phyloP scores from a whole-genome alignment of 108 stramenopile species.

The Nitzschia sp. region DNA sequence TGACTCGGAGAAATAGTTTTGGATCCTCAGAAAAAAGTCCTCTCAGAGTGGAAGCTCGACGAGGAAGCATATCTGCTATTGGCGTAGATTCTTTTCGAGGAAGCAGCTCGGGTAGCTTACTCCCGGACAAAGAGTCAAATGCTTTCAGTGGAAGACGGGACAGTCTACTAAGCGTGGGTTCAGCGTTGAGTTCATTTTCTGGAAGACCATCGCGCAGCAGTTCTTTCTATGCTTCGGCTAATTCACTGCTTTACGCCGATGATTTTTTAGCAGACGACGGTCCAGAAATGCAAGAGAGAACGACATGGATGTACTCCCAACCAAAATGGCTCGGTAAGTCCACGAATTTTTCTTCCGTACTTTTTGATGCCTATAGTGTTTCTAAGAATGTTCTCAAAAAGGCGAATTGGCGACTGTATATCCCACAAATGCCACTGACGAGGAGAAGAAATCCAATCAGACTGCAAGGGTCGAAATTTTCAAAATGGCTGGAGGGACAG shows the following conservation, averaged over 20 bases:
- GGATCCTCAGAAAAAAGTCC: background rate
- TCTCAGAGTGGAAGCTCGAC: background rate
- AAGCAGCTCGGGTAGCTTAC: background rate
- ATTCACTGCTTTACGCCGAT: background rate
- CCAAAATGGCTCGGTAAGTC: conserved; percentile 52
- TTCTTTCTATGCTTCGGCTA: background rate
- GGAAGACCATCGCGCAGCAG: background rate
- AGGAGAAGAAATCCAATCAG: conserved; percentile 40
- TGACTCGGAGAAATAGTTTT: background rate
- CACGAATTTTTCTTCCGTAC: conserved; percentile 50
- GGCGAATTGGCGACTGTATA: conserved; percentile 67
- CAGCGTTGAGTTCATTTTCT: background rate
- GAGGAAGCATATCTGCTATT: background rate
- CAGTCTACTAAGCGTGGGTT: conserved; percentile 4
- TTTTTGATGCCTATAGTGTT: background rate
- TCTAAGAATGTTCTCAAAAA: too few relatives aligned
- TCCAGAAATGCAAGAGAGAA: conserved; percentile 3
- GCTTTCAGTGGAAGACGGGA: background rate
- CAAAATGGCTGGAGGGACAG: conserved; percentile 76
- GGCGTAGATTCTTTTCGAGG: background rate
- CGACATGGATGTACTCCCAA: conserved; percentile 41
- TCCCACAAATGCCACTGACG: conserved; percentile 43
- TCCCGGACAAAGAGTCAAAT: background rate
- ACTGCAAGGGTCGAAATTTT: conserved; percentile 64
- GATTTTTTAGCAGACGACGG: conserved; percentile 18